Evolutionary conservation across 768 basidiomycete species (phyloP).

Genomic region (Panus rudis): DNA sequence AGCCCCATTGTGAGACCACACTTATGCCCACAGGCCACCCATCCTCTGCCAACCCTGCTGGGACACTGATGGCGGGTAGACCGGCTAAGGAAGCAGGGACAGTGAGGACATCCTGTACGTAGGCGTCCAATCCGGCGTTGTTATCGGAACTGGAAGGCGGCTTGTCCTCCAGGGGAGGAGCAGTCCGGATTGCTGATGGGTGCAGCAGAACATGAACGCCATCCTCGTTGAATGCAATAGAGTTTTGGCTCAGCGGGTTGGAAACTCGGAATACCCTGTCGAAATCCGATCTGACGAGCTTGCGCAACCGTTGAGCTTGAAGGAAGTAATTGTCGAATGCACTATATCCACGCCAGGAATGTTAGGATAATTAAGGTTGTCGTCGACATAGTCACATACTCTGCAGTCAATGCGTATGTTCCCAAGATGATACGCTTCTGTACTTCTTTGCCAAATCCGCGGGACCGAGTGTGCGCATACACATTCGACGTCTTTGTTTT

Average conservation of each 20-base stretch:
- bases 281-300: conserved; percentile 68
- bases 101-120: conserved; percentile 88
- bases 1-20: conserved; percentile 85
- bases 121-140: conserved; percentile 39
- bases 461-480: conserved; percentile 61
- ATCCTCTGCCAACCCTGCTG: conserved; percentile 38
- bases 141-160: conserved; percentile 3
- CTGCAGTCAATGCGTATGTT: conserved; percentile 86
- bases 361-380: not conserved
- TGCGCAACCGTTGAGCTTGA: conserved; percentile 80
- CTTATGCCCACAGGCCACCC: conserved; percentile 84
- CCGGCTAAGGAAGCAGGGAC: conserved; percentile 91
- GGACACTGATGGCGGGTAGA: conserved; percentile 75
- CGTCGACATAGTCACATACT: conserved; percentile 43
- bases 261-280: conserved; percentile 55
- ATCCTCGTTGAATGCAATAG: not conserved
- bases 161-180: conserved; percentile 66
- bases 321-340: conserved; percentile 98
- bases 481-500: conserved; percentile 43
- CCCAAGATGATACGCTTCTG: conserved; percentile 83
- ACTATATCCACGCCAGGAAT: conserved; percentile 31
- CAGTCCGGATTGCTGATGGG: conserved; percentile 81
- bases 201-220: conserved; percentile 80
- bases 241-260: conserved; percentile 29
- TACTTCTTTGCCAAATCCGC: conserved; percentile 79